A percentile compares a stretch with the other conserved stretches of the same genome.
phyloP scores from a whole-genome alignment of 2,329 filamentous ascomycete species.

The Colletotrichum tabaci region DNA sequence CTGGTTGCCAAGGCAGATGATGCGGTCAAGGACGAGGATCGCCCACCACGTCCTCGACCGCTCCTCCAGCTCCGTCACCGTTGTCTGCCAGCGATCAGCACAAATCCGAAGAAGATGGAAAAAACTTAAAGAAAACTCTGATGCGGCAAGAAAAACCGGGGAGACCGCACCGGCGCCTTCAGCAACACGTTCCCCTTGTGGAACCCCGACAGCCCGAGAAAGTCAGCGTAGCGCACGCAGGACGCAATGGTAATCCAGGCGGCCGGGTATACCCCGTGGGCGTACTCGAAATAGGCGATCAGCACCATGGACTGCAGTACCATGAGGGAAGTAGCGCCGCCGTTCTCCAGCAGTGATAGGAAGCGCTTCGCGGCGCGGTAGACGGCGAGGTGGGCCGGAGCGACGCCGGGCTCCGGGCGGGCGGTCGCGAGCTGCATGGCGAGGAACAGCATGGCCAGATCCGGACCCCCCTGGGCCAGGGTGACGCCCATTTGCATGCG shows the following conservation, averaged over 20 bases:
- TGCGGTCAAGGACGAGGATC: constrained; percentile 59
- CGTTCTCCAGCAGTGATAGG: constrained; percentile 56
- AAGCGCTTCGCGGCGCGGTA: constrained; percentile 62
- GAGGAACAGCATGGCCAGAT: constrained; percentile 62
- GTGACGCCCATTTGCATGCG: constrained; percentile 59
- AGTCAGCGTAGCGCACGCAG: constrained; percentile 61
- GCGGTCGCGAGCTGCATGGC: constrained; percentile 63
- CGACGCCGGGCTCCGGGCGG: constrained; percentile 52
- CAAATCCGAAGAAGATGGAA: neutral
- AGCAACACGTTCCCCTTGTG: constrained; percentile 55
- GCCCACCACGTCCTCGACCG: constrained; percentile 64
- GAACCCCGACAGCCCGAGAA: constrained; percentile 59
- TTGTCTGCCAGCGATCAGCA: constrained; percentile 48
- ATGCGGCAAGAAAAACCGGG: too few relatives aligned
- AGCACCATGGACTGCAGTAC: constrained; percentile 62
- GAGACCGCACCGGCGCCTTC: constrained; percentile 50
- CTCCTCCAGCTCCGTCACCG: constrained; percentile 65
- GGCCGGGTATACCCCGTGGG: constrained; percentile 65
- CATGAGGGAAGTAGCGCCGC: constrained; percentile 58
- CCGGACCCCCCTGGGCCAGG: constrained; percentile 60
- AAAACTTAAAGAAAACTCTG: neutral
- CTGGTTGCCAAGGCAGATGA: constrained; percentile 40
- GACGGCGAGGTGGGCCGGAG: constrained; percentile 53
- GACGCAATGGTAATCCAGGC: constrained; percentile 63
- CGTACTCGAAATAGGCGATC: constrained; percentile 63